Conservation (phyloP, 495 filamentous ascomycete species). For the Entonaema liquescens region DNA sequence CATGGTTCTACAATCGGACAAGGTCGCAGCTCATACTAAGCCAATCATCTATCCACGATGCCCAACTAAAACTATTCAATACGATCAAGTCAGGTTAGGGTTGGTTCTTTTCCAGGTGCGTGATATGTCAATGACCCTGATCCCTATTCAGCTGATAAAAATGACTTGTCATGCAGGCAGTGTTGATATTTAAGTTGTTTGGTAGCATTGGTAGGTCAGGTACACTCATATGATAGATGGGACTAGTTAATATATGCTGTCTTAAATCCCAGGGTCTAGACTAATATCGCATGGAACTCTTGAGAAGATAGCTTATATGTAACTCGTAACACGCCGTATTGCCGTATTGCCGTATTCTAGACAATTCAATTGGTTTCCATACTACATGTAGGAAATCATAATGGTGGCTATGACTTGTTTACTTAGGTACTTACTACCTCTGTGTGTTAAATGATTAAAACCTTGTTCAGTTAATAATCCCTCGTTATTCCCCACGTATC, state of each 20-base stretch:
- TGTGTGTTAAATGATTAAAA: neutral
- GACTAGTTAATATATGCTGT: neutral
- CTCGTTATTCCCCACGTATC: conserved; percentile 6
- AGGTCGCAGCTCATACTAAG: neutral
- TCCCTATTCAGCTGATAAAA: conserved; percentile 21
- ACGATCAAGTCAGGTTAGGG: conserved; percentile 7
- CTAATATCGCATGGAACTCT: neutral
- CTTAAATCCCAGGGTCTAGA: neutral
- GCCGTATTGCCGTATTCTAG: no score
- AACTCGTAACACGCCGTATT: neutral
- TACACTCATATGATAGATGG: conserved; percentile 11
- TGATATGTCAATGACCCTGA: conserved; percentile 2
- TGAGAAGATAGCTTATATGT: neutral
- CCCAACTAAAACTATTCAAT: neutral
- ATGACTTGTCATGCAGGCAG: conserved; percentile 22
- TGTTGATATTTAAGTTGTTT: conserved; percentile 8
- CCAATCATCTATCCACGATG: conserved; percentile 32
- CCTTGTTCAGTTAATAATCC: conserved; percentile 13
- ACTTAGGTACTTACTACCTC: no score
- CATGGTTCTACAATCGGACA: conserved; percentile 16
- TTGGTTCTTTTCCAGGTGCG: neutral
- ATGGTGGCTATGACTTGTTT: conserved; percentile 18
- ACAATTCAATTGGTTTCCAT: neutral
- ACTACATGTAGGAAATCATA: neutral
- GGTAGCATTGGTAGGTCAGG: neutral